Evolutionary conservation across 2,329 filamentous ascomycete genomes (phyloP).

Genomic region (Penicillium fuscoglaucum): DNA sequence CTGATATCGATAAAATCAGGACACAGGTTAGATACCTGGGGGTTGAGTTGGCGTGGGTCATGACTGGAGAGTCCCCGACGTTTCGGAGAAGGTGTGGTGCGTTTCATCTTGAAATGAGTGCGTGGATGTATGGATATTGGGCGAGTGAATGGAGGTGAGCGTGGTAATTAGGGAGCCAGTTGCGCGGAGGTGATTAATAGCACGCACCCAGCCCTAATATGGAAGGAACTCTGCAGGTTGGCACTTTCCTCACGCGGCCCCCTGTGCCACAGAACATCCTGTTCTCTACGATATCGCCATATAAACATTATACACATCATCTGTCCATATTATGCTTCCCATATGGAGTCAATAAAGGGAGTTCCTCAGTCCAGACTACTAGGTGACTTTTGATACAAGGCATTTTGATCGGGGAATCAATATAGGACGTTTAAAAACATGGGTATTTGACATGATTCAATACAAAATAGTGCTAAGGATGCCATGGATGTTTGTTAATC

Average conservation of each 20-base stretch:
- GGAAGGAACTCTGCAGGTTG: not conserved
- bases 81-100: not conserved
- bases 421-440: not conserved
- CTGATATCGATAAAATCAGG: not conserved
- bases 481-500: not conserved
- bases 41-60: not conserved
- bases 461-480: not conserved
- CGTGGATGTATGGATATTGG: not conserved
- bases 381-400: not conserved
- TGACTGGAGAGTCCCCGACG: not conserved
- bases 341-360: not conserved
- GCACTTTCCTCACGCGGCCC: not conserved
- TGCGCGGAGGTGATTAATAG: accelerated
- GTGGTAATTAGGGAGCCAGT: not conserved
- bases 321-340: no score
- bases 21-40: not conserved
- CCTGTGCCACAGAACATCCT: not conserved
- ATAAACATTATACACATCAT: not conserved
- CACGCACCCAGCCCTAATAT: slow-evolving; percentile 4
- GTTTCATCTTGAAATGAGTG: not conserved
- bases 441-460: no score
- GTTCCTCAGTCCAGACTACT: not conserved
- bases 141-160: no score
- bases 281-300: no score
- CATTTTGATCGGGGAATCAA: not conserved